Evolutionary conservation across 2,329 filamentous ascomycete species (phyloP), one percentile per base, ranked within the genome.

Genomic region (Atkinsonella hypoxylon): DNA sequence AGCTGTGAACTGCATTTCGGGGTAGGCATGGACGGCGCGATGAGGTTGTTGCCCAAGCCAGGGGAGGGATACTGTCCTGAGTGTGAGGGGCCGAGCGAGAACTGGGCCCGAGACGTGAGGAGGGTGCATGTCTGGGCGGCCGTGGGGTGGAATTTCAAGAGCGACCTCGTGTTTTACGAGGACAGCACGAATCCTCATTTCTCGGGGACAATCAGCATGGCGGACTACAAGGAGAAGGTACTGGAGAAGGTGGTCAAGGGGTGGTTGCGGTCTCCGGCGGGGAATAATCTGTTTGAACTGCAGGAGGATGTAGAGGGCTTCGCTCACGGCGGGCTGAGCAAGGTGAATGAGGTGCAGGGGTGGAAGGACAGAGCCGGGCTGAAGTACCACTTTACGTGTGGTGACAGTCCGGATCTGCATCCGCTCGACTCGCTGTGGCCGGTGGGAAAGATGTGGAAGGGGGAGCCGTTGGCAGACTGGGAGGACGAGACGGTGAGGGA

Each of bases 1-100:
- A 67, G 65, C 51, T 58, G 60, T 12, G 66, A 68, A 55, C 56
- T 68, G 45, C 66, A 68, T 51, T 68, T 68, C 55, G 66, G 64
- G 2, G 67, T 68, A 52, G 66, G 65, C 12, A 61, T 66, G 12
- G 65, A 68, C 47, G 66, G 66, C 42, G 61, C 58, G 51, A 61
- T 68, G 59, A 61, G 66, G 2, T 53, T 68, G 12, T 51, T 67
- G 7, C 66, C 66, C 11, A 53, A 63, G 30, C 50, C 62, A 11
- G 66, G 66, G n/a, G 65, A 68, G 58, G 58, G 56, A 40, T 57
- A 60, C 40, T 68, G 66, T 32, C 55, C 63, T 2, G 30, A 13
- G 2, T 68, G 66, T 51, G 52, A 39, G 30, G 47, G 48, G 45
- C 43, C 20, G n/a, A 53, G 59, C 10, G 62, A 61, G 13, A 56